Evolutionary conservation across 106 monocot genomes (phyloP).

Genomic region (Triglochin maritima): DNA sequence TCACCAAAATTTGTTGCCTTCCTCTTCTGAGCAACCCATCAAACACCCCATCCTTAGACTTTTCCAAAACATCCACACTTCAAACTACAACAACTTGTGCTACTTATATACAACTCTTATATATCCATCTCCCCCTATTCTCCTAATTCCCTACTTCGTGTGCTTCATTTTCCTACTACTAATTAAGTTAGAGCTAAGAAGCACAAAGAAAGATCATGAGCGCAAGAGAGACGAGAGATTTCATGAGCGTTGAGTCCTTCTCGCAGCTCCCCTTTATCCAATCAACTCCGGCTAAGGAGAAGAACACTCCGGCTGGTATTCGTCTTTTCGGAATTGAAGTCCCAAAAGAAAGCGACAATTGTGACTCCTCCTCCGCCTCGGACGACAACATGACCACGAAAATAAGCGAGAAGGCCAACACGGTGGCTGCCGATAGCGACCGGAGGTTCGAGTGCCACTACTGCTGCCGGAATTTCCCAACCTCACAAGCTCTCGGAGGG

Average conservation of each 20-base stretch:
- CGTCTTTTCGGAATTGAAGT: conserved; percentile 45
- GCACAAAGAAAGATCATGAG: background rate
- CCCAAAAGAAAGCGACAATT: background rate
- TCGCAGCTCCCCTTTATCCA: conserved; percentile 87
- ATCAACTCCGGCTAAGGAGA: conserved; percentile 9
- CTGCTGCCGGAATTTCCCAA: conserved; percentile 90
- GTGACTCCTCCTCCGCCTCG: background rate
- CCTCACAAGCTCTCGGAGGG: conserved; percentile 92
- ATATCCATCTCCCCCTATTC: background rate
- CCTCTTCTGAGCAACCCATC: background rate
- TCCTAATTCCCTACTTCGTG: background rate
- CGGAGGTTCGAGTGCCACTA: conserved; percentile 95
- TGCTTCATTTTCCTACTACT: background rate
- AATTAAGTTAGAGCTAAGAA: background rate
- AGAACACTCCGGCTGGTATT: conserved; percentile 11
- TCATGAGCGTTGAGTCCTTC: conserved; percentile 76
- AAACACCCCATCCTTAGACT: background rate
- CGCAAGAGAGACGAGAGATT: conserved; percentile 24
- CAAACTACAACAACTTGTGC: background rate
- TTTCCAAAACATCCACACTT: background rate
- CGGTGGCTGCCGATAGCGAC: background rate
- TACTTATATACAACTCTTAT: background rate
- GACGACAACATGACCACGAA: background rate
- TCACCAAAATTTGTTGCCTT: background rate
- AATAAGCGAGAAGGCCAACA: too few relatives aligned